These are phyloP conservation scores for Lichtheimia ramosa DNA, from an alignment of 371 early-diverging fungal genomes.

Conservation along the genomic window DNA sequence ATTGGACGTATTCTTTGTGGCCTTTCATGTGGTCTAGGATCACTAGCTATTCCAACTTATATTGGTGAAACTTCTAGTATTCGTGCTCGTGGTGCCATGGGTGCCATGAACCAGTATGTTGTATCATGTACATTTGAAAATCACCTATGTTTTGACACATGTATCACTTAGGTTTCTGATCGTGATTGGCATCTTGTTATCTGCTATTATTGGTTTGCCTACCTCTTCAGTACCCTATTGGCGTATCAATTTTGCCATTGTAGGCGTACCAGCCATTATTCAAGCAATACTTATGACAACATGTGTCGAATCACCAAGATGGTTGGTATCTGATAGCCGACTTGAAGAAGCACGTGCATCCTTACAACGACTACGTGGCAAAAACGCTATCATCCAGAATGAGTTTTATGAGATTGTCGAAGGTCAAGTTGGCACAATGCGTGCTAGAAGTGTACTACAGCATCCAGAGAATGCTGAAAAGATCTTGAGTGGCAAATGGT, in stretches of 20 bases:
- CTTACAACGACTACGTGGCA: slow-evolving; percentile 51
- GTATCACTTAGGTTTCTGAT: slow-evolving; percentile 49
- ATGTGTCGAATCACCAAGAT: slow-evolving; percentile 77
- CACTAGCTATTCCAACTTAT: slow-evolving; percentile 75
- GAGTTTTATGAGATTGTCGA: slow-evolving; percentile 63
- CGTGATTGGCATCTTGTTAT: slow-evolving; percentile 72
- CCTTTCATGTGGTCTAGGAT: slow-evolving; percentile 71
- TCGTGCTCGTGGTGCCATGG: slow-evolving; percentile 62
- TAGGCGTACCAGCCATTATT: slow-evolving; percentile 63
- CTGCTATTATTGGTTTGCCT: slow-evolving; percentile 60
- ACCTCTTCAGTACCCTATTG: slow-evolving; percentile 64
- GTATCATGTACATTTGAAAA: neutral
- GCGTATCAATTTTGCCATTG: slow-evolving; percentile 64
- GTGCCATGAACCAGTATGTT: slow-evolving; percentile 64
- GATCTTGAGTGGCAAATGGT: neutral
- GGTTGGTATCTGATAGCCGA: slow-evolving; percentile 56
- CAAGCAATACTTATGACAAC: slow-evolving; percentile 69
- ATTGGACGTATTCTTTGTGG: slow-evolving; percentile 28
- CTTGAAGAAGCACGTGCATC: slow-evolving; percentile 54
- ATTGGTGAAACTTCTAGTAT: slow-evolving; percentile 76
- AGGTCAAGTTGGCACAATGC: slow-evolving; percentile 33
- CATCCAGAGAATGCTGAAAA: slow-evolving; percentile 9
- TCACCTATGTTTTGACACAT: neutral
- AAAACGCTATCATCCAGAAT: slow-evolving; percentile 38
- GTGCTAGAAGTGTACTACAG: slow-evolving; percentile 35